Percentiles rank a stretch among this genome's conserved stretches.
Conservation (phyloP, 2,329 filamentous ascomycete genomes). For the Clarireedia hainanense region DNA sequence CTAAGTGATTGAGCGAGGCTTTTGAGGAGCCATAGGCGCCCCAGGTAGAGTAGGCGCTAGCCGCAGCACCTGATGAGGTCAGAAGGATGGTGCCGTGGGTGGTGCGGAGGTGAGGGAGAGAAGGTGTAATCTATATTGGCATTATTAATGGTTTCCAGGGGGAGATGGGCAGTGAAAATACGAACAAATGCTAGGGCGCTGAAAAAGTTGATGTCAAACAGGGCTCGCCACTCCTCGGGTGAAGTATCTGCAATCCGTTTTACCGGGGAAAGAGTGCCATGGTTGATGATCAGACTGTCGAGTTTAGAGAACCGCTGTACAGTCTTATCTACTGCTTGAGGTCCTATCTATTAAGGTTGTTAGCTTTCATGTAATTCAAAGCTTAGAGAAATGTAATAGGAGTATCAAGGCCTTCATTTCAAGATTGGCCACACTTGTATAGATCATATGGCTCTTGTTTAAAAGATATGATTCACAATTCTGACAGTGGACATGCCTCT, state of each 20-base stretch:
- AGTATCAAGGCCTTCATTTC: not conserved
- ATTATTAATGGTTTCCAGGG: not conserved
- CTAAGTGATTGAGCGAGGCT: constrained; percentile 74
- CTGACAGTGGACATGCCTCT: too few species aligned
- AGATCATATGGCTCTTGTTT: too few species aligned
- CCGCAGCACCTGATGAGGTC: constrained; percentile 71
- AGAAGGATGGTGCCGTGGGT: constrained; percentile 66
- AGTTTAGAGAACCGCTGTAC: constrained; percentile 61
- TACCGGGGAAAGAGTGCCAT: constrained; percentile 73
- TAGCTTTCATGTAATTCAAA: not conserved
- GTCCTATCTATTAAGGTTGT: constrained; percentile 35
- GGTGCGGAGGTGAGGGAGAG: constrained; percentile 60
- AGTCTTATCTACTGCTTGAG: constrained; percentile 57
- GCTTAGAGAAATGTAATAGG: not conserved
- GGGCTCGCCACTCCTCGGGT: constrained; percentile 64
- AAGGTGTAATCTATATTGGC: constrained; percentile 45
- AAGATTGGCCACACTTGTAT: too few species aligned
- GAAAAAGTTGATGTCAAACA: constrained; percentile 83
- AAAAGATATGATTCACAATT: too few species aligned
- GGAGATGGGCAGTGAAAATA: not conserved
- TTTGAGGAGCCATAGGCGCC: constrained; percentile 77
- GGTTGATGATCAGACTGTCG: constrained; percentile 82
- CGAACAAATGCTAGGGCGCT: constrained; percentile 70
- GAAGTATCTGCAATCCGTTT: constrained; percentile 59
- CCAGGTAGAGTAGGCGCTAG: constrained; percentile 62